Base-by-base conservation (phyloP, 2,329 filamentous ascomycete species). In the Lachnellula subtilissima region DNA sequence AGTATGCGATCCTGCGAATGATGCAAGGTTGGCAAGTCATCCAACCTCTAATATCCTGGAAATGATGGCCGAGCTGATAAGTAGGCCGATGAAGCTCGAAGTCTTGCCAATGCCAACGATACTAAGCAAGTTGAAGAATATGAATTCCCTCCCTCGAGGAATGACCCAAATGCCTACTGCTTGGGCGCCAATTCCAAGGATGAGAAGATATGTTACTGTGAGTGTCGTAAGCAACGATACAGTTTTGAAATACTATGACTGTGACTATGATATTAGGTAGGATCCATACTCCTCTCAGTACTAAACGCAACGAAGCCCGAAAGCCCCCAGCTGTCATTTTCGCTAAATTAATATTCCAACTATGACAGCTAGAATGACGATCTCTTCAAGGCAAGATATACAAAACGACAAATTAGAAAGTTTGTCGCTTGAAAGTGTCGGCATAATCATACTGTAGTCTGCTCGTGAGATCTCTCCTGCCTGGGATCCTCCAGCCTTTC, bases 81-180 rank as follows among this genome's bases (percentile, higher is more conserved):
- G 72, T 0, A 85, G 86, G 0, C 85, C 85, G 54, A 88, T 86
- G 62, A 87, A 88, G 1, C 79, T 82, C 7, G 79, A 84, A 0
- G 84, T 85, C 71, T 88, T 88, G 46, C 85, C 84, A 28, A 87
- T 88, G 46, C 85, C 84, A 28, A 87, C 80, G 63, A 88, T 86
- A 59, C 79, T 84, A 71, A 88, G 88, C 1, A 88, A 70, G 48
- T 77, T 81, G 76, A 88, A 89, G 74, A 88, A 88, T 11, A 88
- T 72, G 63, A 87, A 87, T 61, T 88, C 86, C 64, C 87, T 32
- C 17, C 48, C 85, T 5, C 82, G 76, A 0, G 85, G 85, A 0
- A 84, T 87, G 2, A 88, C 83, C 62, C 79, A 83, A 51, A 88
- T 87, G 0, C 85, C 85, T 0, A 81, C 70, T 0, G 78, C 83